Evolutionary conservation across 208 protist species (phyloP).

Genomic region (Leishmania arabica): DNA sequence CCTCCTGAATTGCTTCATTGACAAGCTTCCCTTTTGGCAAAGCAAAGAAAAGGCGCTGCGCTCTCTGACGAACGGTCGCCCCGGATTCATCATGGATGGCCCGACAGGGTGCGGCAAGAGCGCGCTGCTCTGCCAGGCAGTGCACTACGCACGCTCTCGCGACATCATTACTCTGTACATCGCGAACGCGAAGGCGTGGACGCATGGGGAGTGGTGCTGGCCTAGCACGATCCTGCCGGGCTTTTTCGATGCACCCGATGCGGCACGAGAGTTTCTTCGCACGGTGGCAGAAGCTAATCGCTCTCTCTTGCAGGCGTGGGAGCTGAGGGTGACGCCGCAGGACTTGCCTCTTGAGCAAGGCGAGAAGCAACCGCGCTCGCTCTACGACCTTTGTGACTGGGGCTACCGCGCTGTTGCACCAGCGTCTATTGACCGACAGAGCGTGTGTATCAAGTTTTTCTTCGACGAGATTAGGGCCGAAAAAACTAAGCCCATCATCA

Average conservation of each 20-base stretch:
- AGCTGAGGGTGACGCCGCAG: constrained; percentile 70
- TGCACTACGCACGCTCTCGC: constrained; percentile 83
- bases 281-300: constrained; percentile 81
- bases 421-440: constrained; percentile 88
- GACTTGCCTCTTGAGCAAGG: constrained; percentile 84
- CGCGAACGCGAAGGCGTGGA: constrained; percentile 86
- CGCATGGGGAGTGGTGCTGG: constrained; percentile 92
- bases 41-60: constrained; percentile 60
- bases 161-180: constrained; percentile 85
- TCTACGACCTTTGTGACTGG: constrained; percentile 89
- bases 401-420: constrained; percentile 76
- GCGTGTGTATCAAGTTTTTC: constrained; percentile 91
- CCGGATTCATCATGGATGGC: constrained; percentile 89
- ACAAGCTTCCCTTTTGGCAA: constrained; percentile 86
- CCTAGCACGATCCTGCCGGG: constrained; percentile 89
- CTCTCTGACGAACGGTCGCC: constrained; percentile 64
- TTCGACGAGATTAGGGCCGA: constrained; percentile 88
- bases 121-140: constrained; percentile 87
- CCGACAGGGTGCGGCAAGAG: constrained; percentile 88
- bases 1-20: constrained; percentile 88
- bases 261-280: constrained; percentile 74
- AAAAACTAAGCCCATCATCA: constrained; percentile 82
- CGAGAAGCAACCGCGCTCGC: constrained; percentile 69
- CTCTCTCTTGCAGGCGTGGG: constrained; percentile 56
- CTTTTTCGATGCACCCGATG: constrained; percentile 92